Evolutionary conservation across 495 filamentous ascomycete genomes (phyloP).

Genomic region (Talaromyces ruber): DNA sequence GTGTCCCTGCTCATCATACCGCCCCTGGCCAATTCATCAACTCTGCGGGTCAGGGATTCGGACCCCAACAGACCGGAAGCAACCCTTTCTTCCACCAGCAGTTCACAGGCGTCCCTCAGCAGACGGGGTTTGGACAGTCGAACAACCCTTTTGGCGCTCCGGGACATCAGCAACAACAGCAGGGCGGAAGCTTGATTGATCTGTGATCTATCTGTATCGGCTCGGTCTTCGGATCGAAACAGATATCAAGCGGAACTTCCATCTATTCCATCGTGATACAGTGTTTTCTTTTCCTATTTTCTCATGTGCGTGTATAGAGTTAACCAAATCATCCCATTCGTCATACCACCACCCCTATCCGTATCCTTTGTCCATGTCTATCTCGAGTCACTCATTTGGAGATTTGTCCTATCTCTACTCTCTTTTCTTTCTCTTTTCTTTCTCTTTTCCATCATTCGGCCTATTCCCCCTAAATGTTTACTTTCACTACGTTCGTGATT

Average conservation of each 20-base stretch:
- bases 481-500: not conserved
- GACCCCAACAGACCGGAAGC: constrained; percentile 69
- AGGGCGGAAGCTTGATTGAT: constrained; percentile 82
- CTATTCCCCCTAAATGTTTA: not conserved
- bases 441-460: not conserved
- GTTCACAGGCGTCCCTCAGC: constrained; percentile 70
- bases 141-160: constrained; percentile 66
- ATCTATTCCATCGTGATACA: not conserved
- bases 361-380: not conserved
- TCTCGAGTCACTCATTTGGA: not conserved
- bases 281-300: not conserved
- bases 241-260: not conserved
- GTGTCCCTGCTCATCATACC: constrained; percentile 95
- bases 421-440: not conserved
- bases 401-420: not conserved
- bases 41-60: constrained; percentile 71
- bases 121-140: constrained; percentile 36
- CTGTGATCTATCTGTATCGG: constrained; percentile 37
- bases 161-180: constrained; percentile 59
- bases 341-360: not conserved
- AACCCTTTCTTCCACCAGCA: constrained; percentile 86
- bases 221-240: not conserved
- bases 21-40: constrained; percentile 97
- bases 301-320: not conserved
- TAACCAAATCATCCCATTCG: not conserved